Conservation (phyloP, 2,329 filamentous ascomycete genomes). For the Didymella sp. region DNA sequence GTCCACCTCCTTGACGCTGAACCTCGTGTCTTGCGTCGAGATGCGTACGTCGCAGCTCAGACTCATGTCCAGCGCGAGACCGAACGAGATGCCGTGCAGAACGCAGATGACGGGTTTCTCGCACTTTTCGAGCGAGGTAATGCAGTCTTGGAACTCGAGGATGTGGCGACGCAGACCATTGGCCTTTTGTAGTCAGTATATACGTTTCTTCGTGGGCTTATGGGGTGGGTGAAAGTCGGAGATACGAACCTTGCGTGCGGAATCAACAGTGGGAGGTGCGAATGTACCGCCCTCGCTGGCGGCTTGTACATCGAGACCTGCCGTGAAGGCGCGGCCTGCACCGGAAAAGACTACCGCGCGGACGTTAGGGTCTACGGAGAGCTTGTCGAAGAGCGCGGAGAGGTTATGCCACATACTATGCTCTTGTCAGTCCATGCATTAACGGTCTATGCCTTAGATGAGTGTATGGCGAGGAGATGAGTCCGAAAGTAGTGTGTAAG, state of each 20-base stretch:
- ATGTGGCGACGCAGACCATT: conserved; percentile 68
- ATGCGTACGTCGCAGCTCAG: conserved; percentile 75
- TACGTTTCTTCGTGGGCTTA: too few species aligned
- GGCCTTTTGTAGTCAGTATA: too few species aligned
- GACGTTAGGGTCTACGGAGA: conserved; percentile 75
- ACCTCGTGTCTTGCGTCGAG: conserved; percentile 64
- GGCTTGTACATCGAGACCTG: conserved; percentile 81
- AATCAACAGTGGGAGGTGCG: conserved; percentile 55
- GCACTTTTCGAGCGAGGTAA: conserved; percentile 80
- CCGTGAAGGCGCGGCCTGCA: conserved; percentile 83
- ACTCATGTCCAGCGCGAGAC: conserved; percentile 59
- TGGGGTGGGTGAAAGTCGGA: too few species aligned
- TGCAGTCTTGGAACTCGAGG: conserved; percentile 78
- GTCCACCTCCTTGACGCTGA: conserved; percentile 82
- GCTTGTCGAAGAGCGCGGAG: conserved; percentile 70
- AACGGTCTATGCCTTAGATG: too few species aligned
- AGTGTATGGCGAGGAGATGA: too few species aligned
- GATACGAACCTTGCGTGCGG: conserved; percentile 71
- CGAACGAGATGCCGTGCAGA: conserved; percentile 47
- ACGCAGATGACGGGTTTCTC: conserved; percentile 69
- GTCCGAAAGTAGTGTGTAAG: too few species aligned
- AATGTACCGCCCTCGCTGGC: conserved; percentile 64
- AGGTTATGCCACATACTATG: conserved; percentile 84
- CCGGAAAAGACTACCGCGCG: conserved; percentile 81
- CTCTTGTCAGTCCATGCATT: too few species aligned